Evolutionary conservation across 495 filamentous ascomycete genomes (phyloP), one percentile per base, ranked within the genome.

Genomic region (Talaromyces trachyspermus): DNA sequence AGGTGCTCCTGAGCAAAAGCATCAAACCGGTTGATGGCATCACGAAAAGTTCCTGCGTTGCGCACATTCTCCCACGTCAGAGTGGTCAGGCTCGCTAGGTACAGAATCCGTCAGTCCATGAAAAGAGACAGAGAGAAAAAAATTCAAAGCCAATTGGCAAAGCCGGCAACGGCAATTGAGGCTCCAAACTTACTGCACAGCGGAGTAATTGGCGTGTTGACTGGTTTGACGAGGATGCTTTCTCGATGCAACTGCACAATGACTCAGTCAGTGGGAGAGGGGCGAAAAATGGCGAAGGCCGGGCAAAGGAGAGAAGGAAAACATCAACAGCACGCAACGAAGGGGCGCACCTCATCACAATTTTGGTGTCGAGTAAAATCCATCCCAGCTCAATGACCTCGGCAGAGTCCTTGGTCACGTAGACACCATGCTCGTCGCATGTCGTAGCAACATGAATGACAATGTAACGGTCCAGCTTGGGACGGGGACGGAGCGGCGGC

Each of bases 321-420:
- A 25, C 27, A 35, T 46, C 24, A 49, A 41, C 47, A 49, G 43
- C 12, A 18, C 27, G 1, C 40, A 39, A 40, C 19, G 27, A 19
- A 24, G 14, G 15, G 22, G 44, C 72, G 52, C 76, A 96, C 90
- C 86, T 96, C 90, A 46, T 95, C 89, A 53, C 87, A 85, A 40
- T 78, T 82, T 90, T 88, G 45, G 89, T 82, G 66, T 98, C 89
- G 48, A 97, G 75, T 52, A 98, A 66, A 55, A 97, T 94, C 94
- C 92, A 98, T 38, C 92, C 92, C 57, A 98, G 75, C 76, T 98
- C 92, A 64, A 98, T 97, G 44, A 98, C 94, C 70, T 98, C 92
- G 48, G 92, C 94, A 29, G 91, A 96, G 63, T 98, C 92, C 71
- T 95, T 96, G 26, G 94, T 97, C 43, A 98, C 92, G 69, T 97